A percentile compares a stretch with the other conserved stretches of the same genome.
Conservation (phyloP, 257 asterid genomes). For the Jacaranda copaia region DNA sequence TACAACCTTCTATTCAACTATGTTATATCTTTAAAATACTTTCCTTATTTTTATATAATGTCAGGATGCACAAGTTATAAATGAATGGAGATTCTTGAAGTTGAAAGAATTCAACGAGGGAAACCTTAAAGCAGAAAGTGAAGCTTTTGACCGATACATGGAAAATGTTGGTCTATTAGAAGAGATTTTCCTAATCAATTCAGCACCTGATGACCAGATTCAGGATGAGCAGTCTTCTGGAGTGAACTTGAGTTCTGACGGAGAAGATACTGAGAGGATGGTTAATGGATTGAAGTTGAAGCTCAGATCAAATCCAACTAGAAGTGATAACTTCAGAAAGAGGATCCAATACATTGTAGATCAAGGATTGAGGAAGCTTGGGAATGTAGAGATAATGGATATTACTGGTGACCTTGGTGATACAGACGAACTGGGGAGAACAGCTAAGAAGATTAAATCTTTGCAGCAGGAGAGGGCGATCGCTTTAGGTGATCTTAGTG, state of each 20-base stretch:
- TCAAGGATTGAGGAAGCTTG: conserved; percentile 67
- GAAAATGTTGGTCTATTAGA: conserved; percentile 71
- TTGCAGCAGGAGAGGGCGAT: conserved; percentile 52
- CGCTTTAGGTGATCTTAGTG: conserved; percentile 63
- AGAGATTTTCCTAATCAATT: conserved; percentile 70
- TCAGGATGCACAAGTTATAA: conserved; percentile 88
- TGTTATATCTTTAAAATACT: conserved; percentile 9
- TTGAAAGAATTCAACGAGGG: conserved; percentile 78
- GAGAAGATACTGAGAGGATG: conserved; percentile 46
- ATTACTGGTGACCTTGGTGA: conserved; percentile 50
- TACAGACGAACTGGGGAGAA: conserved; percentile 52
- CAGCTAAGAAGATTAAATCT: conserved; percentile 61
- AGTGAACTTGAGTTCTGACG: conserved; percentile 39
- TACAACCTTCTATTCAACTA: conserved; percentile 12
- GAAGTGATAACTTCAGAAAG: conserved; percentile 71
- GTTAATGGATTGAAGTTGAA: conserved; percentile 60
- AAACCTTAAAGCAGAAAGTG: conserved; percentile 73
- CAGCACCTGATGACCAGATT: conserved; percentile 47
- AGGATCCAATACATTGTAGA: conserved; percentile 75
- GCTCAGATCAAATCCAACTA: conserved; percentile 67
- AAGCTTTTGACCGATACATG: conserved; percentile 85
- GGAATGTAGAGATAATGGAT: conserved; percentile 48
- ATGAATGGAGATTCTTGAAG: conserved; percentile 92
- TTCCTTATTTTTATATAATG: conserved; percentile 28
- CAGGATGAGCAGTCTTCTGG: conserved; percentile 48